A percentile compares a stretch with the other conserved stretches of the same genome.
phyloP scores from a whole-genome alignment of 768 basidiomycete species.

The Suillus hirtellus region DNA sequence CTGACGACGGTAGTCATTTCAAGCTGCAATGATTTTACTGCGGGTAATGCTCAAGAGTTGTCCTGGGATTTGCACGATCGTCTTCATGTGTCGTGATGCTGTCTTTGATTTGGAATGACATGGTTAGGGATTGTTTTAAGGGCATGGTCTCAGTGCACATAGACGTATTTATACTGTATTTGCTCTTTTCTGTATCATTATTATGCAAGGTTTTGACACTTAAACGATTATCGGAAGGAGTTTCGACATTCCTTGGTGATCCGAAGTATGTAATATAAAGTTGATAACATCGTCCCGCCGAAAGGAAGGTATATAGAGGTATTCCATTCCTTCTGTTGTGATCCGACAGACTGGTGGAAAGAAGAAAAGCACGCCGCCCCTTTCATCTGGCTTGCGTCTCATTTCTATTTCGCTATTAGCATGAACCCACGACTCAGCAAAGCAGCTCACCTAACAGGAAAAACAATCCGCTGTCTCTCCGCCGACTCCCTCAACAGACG shows the following conservation, averaged over 20 bases:
- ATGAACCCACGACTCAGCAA: neutral
- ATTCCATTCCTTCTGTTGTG: neutral
- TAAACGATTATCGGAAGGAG: neutral
- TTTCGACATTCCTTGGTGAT: neutral
- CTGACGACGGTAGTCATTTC: slow-evolving; percentile 26
- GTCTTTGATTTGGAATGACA: neutral
- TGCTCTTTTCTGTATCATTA: slow-evolving; percentile 1
- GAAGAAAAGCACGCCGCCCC: too few species aligned
- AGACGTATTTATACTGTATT: slow-evolving; percentile 5
- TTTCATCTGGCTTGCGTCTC: neutral
- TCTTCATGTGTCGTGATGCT: slow-evolving; percentile 24
- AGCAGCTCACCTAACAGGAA: slow-evolving; percentile 18
- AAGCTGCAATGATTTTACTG: slow-evolving; percentile 24
- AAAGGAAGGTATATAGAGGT: too few species aligned
- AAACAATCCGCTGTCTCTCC: slow-evolving; percentile 32
- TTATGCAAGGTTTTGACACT: neutral
- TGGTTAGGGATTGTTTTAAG: slow-evolving; percentile 10
- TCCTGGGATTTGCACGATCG: slow-evolving; percentile 28
- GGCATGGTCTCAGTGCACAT: neutral
- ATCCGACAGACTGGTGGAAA: too few species aligned
- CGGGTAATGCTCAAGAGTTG: slow-evolving; percentile 23
- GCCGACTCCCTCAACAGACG: slow-evolving; percentile 41
- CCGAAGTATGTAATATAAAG: neutral
- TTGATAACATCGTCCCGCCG: too few species aligned
- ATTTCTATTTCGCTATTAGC: neutral